Conservation (phyloP, 1,139 yeast species). For the Pichia sp. region DNA sequence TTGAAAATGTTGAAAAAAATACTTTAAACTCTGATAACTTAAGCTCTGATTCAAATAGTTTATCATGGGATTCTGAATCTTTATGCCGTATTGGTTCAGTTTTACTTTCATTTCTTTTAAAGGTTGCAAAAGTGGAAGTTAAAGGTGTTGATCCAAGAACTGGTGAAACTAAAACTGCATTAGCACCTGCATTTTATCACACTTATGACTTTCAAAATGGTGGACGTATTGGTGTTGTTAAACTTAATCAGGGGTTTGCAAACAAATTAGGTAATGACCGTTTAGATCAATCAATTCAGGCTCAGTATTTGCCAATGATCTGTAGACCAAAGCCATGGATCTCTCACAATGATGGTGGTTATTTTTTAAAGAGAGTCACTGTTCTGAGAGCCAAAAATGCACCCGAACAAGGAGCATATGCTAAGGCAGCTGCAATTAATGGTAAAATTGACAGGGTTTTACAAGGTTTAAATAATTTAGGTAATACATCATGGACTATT, state of each 20-base stretch:
- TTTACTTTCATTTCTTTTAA: conserved; percentile 64
- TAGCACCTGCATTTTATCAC: conserved; percentile 89
- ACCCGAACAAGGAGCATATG: conserved; percentile 84
- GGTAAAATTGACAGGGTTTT: conserved; percentile 61
- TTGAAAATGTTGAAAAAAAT: conserved; percentile 21
- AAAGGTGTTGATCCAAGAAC: conserved; percentile 74
- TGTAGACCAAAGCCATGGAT: conserved; percentile 87
- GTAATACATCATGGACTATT: conserved; percentile 89
- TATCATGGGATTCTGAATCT: conserved; percentile 56
- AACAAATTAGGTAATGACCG: conserved; percentile 63
- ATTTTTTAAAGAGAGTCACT: conserved; percentile 53
- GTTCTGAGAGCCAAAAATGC: conserved; percentile 77
- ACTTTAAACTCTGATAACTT: conserved; percentile 10
- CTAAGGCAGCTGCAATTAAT: conserved; percentile 74
- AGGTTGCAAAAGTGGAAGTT: conserved; percentile 77
- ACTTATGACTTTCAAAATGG: conserved; percentile 78
- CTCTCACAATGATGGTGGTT: conserved; percentile 77
- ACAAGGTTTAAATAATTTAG: conserved; percentile 81
- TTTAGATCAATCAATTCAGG: conserved; percentile 64
- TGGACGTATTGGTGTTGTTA: conserved; percentile 73
- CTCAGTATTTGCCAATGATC: conserved; percentile 90
- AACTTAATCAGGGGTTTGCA: conserved; percentile 64
- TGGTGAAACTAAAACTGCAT: conserved; percentile 55
- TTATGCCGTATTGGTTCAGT: conserved; percentile 81
- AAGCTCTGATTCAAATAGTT: conserved; percentile 18